Percentiles rank a stretch among this genome's conserved stretches.
These are phyloP conservation scores for Phlegmacium glaucopus DNA, from an alignment of 768 basidiomycete genomes.

Conservation along the genomic window DNA sequence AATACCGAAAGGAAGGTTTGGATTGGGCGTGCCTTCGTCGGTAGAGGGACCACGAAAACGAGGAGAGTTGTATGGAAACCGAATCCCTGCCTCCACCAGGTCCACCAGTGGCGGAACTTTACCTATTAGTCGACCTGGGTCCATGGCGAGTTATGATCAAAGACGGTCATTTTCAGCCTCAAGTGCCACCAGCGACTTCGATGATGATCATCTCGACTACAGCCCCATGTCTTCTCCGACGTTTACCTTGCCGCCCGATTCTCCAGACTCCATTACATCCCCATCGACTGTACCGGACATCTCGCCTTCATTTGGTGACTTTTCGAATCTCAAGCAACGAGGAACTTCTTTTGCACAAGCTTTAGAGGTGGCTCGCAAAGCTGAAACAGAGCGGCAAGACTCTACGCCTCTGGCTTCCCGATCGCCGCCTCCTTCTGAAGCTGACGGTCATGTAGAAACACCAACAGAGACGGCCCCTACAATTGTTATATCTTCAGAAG, in stretches of 20 bases:
- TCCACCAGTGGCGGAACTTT: constrained; percentile 23
- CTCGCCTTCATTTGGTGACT: constrained; percentile 14
- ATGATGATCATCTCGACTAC: constrained; percentile 18
- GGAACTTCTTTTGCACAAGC: constrained; percentile 37
- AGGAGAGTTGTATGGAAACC: constrained; percentile 73
- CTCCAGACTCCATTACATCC: constrained; percentile 13
- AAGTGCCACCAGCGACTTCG: constrained; percentile 16
- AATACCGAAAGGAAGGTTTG: constrained; percentile 73
- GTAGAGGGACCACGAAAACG: constrained; percentile 47
- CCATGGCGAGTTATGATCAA: constrained; percentile 9
- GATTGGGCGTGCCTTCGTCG: constrained; percentile 59
- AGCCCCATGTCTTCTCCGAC: constrained; percentile 28
- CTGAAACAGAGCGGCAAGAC: constrained; percentile 24
- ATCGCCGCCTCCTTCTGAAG: constrained; percentile 1
- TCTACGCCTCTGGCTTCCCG: constrained; percentile 3
- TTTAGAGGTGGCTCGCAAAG: constrained; percentile 38
- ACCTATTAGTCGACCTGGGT: constrained; percentile 7
- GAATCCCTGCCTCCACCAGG: constrained; percentile 47
- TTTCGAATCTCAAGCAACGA: constrained; percentile 16
- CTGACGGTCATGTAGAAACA: constrained; percentile 1
- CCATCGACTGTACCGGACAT: constrained; percentile 11
- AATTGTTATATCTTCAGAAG: constrained; percentile 17
- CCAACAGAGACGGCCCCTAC: constrained; percentile 6
- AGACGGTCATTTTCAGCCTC: constrained; percentile 31
- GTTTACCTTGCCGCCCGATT: constrained; percentile 25